These are phyloP conservation scores for Yamadazyma epiphylla DNA, from an alignment of 1,139 yeast species.

Conservation along the genomic window DNA sequence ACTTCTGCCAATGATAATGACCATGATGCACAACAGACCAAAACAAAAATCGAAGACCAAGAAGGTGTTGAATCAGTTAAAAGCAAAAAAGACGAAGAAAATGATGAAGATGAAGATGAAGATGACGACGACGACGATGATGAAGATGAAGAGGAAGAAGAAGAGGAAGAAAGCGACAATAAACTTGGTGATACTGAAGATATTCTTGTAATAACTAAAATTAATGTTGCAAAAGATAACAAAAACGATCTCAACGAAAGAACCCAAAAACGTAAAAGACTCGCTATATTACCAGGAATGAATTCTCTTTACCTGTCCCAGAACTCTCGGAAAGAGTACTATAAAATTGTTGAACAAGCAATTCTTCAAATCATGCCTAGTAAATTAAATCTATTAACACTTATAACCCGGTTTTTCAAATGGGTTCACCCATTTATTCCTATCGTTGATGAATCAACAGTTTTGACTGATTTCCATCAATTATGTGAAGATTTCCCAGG, in stretches of 20 bases:
- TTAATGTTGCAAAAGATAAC: conserved; percentile 8
- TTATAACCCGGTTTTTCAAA: conserved; percentile 36
- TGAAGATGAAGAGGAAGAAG: conserved; percentile 8
- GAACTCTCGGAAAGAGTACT: conserved; percentile 21
- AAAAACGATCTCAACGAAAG: conserved; percentile 1
- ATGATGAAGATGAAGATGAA: conserved; percentile 7
- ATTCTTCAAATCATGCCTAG: conserved; percentile 30
- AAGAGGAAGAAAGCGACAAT: conserved; percentile 13
- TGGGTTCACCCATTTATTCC: conserved; percentile 41
- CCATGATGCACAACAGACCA: too few relatives aligned
- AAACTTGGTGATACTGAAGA: conserved; percentile 11
- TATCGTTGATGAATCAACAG: conserved; percentile 28
- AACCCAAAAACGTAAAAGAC: conserved; percentile 9
- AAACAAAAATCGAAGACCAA: too few relatives aligned
- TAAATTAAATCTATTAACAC: conserved; percentile 22
- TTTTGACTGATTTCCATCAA: conserved; percentile 23
- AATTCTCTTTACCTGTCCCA: conserved; percentile 17
- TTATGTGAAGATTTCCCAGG: conserved; percentile 27
- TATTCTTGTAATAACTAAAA: conserved; percentile 12
- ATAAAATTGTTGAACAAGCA: conserved; percentile 25
- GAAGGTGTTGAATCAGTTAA: too few relatives aligned
- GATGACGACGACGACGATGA: conserved; percentile 11
- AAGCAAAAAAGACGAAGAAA: too few relatives aligned
- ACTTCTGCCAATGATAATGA: too few relatives aligned
- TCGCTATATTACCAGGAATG: conserved; percentile 18